Base-by-base conservation (phyloP, 495 filamentous ascomycete genomes). In the Lophium mytilinum region DNA sequence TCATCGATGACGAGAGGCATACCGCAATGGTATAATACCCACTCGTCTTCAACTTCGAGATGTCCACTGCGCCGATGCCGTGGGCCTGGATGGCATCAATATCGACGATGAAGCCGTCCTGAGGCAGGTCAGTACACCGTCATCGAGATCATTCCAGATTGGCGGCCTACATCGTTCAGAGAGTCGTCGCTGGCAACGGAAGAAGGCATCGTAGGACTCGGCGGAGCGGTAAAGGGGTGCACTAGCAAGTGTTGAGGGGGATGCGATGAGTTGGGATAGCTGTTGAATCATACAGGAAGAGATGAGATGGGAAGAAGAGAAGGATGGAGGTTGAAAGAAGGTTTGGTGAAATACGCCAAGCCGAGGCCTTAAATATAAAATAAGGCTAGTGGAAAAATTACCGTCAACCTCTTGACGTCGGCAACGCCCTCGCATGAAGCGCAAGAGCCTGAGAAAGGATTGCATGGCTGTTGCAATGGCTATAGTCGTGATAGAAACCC, bases 1-100 rank as follows among this genome's bases (percentile, higher is more conserved):
- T 4, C 4, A 30, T 15, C 14, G 18, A 36, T 15, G 12, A 17
- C 37, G 17, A 19, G 30, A 19, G 39, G 47, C 67, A 58, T 71
- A 88, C 87, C 56, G 83, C 80, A 67, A 90, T 78, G 21, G 87
- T 89, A 66, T 82, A 83, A 66, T 80, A 87, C 15, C 84, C 83
- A 68, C 82, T 81, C 6, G 76, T 72, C 69, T 88, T 89, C 36
- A 90, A 71, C 66, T 89, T 90, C 5, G 77, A 77, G 68, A 90
- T 89, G 68, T 90, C 87, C 12, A 83, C 79, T 37, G 83, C 85
- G 30, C 81, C 81, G 55, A 90, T 82, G 21, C 87, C 87, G 66
- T 89, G 86, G 21, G 81, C 75, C 70, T 90, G 86, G 47, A 90
- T 82, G 42, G 72, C 74, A 58, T 90, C 87, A 57, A 90, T 86